phyloP scores from a whole-genome alignment of 2,329 filamentous ascomycete genomes.

The Aschersonia sp. region DNA sequence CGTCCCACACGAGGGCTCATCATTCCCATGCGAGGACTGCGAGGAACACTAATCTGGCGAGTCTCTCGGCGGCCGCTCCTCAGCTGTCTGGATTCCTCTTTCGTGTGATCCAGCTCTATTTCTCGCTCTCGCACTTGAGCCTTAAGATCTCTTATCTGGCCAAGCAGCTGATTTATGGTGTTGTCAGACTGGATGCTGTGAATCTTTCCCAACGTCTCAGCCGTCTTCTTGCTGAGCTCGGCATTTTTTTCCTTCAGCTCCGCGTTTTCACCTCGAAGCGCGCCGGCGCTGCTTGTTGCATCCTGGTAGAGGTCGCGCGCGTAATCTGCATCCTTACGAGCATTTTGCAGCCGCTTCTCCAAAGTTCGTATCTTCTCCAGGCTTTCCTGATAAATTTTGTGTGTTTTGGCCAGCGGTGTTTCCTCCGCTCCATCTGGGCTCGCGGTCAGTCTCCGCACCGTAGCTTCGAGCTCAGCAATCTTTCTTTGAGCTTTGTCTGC shows the following conservation, averaged over 20 bases:
- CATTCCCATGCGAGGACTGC: slow-evolving; percentile 38
- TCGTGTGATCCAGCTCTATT: slow-evolving; percentile 29
- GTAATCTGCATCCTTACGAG: slow-evolving; percentile 39
- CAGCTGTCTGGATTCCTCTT: slow-evolving; percentile 32
- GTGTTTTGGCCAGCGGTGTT: slow-evolving; percentile 12
- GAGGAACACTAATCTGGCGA: slow-evolving; percentile 39
- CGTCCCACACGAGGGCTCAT: slow-evolving; percentile 32
- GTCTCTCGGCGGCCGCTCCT: slow-evolving; percentile 40
- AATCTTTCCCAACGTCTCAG: slow-evolving; percentile 29
- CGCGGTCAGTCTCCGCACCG: slow-evolving; percentile 14
- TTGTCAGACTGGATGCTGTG: slow-evolving; percentile 28
- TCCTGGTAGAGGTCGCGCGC: slow-evolving; percentile 44
- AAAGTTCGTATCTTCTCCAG: slow-evolving; percentile 23
- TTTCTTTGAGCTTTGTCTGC: slow-evolving; percentile 22
- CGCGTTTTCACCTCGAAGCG: slow-evolving; percentile 30
- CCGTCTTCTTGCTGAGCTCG: slow-evolving; percentile 25
- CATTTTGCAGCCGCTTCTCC: slow-evolving; percentile 23
- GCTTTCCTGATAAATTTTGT: slow-evolving; percentile 20
- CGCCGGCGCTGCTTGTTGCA: slow-evolving; percentile 31
- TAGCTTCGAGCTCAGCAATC: slow-evolving; percentile 21
- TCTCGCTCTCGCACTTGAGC: slow-evolving; percentile 34
- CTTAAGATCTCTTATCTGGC: slow-evolving; percentile 26
- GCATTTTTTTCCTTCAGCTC: slow-evolving; percentile 26
- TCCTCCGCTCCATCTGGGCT: slow-evolving; percentile 11
- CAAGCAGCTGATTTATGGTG: slow-evolving; percentile 18